phyloP scores from a whole-genome alignment of 2,329 filamentous ascomycete genomes.

The Ceratocystis papillata region DNA sequence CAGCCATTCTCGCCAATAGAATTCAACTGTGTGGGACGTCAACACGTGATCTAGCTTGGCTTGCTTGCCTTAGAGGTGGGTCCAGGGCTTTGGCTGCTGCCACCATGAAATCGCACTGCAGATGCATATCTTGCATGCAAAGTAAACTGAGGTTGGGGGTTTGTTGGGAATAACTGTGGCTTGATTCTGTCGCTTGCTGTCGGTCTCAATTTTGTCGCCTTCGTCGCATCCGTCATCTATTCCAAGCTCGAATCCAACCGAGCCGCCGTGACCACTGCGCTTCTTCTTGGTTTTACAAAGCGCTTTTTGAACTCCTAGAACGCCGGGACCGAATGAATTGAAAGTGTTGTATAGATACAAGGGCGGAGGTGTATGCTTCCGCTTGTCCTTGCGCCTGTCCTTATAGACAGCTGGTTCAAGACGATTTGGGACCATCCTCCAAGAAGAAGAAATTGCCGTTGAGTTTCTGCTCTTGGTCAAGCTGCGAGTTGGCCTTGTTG shows the following conservation, averaged over 20 bases:
- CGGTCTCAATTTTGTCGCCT: constrained; percentile 44
- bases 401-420: constrained; percentile 39
- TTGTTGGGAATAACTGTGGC: too few relatives aligned
- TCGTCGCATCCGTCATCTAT: constrained; percentile 44
- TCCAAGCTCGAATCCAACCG: constrained; percentile 30
- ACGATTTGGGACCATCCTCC: constrained; percentile 56
- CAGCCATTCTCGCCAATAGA: constrained; percentile 6
- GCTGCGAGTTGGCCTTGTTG: constrained; percentile 91
- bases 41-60: neutral
- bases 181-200: neutral
- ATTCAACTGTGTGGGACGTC: neutral
- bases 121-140: too few relatives aligned
- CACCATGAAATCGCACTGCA: neutral
- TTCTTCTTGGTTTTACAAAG: constrained; percentile 27
- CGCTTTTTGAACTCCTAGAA: constrained; percentile 43
- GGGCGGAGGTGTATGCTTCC: constrained; percentile 28
- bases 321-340: constrained; percentile 37
- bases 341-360: constrained; percentile 26
- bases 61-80: neutral
- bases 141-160: neutral
- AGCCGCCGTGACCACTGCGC: constrained; percentile 24
- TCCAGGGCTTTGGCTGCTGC: neutral
- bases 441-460: constrained; percentile 96
- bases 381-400: constrained; percentile 33
- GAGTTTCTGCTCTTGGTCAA: constrained; percentile 96